A percentile compares a stretch with the other conserved stretches of the same genome.
Conservation (phyloP, 2,329 filamentous ascomycete genomes). For the Scleromitrula shiraiana region DNA sequence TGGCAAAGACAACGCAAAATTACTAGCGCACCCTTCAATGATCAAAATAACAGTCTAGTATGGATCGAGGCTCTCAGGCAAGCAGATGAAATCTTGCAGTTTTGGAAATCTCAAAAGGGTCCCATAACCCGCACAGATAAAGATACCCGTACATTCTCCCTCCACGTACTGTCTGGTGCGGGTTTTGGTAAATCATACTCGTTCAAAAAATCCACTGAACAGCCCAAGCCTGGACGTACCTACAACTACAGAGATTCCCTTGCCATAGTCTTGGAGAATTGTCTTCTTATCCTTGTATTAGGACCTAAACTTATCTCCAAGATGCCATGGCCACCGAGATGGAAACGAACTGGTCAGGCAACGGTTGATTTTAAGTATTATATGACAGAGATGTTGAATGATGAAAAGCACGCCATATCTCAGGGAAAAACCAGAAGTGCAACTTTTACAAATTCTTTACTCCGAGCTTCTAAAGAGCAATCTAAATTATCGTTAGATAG, state of each 20-base stretch:
- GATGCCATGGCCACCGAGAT: not conserved
- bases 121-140: not conserved
- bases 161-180: not conserved
- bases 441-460: not conserved
- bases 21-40: not conserved
- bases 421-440: not conserved
- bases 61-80: conserved; percentile 1
- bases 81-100: conserved; percentile 2
- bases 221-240: not conserved
- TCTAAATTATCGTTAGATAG: not conserved
- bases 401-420: not conserved
- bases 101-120: not conserved
- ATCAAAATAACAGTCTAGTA: not conserved
- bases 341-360: not conserved
- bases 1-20: conserved; percentile 6
- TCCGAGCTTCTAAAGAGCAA: conserved; percentile 1
- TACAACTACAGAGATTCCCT: not conserved
- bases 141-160: not conserved
- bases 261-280: not conserved
- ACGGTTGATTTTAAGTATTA: not conserved
- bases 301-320: not conserved
- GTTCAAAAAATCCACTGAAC: not conserved
- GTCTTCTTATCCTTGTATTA: not conserved
- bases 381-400: not conserved
- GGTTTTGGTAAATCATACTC: conserved; percentile 2